phyloP scores from a whole-genome alignment of 345 rosid genomes.

The Eucalyptus virginea region DNA sequence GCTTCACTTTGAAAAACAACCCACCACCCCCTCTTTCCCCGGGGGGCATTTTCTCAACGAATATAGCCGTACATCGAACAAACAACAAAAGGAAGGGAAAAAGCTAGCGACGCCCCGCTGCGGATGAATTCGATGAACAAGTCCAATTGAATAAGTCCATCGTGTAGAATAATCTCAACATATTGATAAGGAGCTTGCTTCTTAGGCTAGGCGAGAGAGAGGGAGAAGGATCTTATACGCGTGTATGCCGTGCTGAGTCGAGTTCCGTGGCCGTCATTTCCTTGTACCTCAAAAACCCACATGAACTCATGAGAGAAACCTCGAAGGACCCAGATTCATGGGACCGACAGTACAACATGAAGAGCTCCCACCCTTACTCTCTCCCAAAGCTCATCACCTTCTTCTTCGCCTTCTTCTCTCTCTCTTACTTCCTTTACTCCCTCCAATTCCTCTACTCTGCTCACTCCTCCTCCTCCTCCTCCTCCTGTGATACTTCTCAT shows the following conservation, averaged over 20 bases:
- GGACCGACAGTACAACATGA: background rate
- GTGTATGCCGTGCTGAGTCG: background rate
- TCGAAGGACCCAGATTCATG: background rate
- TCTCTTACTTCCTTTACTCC: conserved; percentile 5
- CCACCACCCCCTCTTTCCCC: no score
- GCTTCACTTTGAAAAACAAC: background rate
- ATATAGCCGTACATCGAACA: background rate
- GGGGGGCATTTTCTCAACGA: background rate
- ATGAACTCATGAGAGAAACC: background rate
- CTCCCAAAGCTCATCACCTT: background rate
- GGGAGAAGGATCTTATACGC: background rate
- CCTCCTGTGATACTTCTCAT: background rate
- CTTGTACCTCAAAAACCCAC: background rate
- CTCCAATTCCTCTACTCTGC: background rate
- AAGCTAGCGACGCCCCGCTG: background rate
- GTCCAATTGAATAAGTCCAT: background rate
- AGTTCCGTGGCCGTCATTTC: background rate
- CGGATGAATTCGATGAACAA: background rate
- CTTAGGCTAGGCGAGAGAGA: background rate
- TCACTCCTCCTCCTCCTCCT: background rate
- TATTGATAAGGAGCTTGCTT: background rate
- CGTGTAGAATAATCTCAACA: background rate
- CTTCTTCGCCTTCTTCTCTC: conserved; percentile 5
- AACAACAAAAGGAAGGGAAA: background rate
- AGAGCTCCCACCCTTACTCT: background rate